A percentile compares a stretch with the other conserved stretches of the same genome.
Evolutionary conservation across 2,329 filamentous ascomycete species (phyloP).

Genomic region (Chlorencoelia australis): DNA sequence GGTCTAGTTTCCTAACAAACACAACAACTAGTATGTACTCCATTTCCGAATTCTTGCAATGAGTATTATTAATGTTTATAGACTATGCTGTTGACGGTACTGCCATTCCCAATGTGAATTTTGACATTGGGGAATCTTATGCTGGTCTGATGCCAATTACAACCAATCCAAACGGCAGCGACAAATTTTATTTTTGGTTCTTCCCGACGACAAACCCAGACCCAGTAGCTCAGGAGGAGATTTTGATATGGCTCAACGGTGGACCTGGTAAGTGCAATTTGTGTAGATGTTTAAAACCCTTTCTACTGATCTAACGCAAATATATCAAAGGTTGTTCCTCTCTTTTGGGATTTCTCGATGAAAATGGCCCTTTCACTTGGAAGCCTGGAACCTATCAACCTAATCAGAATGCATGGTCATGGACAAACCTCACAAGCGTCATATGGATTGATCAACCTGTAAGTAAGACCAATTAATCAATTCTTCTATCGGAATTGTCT

Average conservation of each 20-base stretch:
- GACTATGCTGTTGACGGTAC: slow-evolving; percentile 7
- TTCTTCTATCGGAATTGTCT: no score
- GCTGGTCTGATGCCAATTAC: slow-evolving; percentile 52
- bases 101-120: slow-evolving; percentile 51
- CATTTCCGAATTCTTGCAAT: no score
- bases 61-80: no score
- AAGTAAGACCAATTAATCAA: no score
- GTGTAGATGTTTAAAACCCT: no score
- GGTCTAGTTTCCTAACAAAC: no score
- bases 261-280: no score
- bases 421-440: slow-evolving; percentile 24
- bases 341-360: slow-evolving; percentile 60
- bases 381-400: slow-evolving; percentile 31
- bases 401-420: slow-evolving; percentile 21
- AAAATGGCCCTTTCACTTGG: slow-evolving; percentile 68
- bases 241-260: slow-evolving; percentile 45
- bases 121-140: slow-evolving; percentile 58
- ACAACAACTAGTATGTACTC: no score
- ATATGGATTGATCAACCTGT: slow-evolving; percentile 26
- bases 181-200: slow-evolving; percentile 57
- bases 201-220: slow-evolving; percentile 46
- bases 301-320: slow-evolving; percentile 26
- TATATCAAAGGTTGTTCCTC: slow-evolving; percentile 50
- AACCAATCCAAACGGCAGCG: slow-evolving; percentile 35
- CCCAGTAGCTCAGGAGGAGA: slow-evolving; percentile 41